Base-by-base conservation (phyloP, 2,329 filamentous ascomycete species). In the Truncatella angustata region DNA sequence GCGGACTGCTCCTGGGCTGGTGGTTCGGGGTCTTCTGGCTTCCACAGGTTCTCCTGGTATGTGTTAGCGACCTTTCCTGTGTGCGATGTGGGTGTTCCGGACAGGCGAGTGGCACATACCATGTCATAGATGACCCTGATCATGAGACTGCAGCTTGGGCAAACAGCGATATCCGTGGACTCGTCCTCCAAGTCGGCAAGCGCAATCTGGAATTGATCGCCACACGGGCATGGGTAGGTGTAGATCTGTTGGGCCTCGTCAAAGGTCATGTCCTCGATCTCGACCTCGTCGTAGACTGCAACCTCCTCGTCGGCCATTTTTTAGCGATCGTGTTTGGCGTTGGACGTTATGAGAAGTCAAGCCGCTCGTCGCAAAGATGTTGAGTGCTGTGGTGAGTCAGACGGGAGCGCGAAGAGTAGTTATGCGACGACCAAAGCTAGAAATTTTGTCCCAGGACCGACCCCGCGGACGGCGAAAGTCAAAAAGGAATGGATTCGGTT, bases 261-360 rank as follows among this genome's bases (percentile, higher is more conserved):
- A 70, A 84, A 97, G 64, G 89, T 94, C 91, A 97, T 96, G 73
- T 99, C 94, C 71, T 97, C 93, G 75, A 97, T 97, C 70, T 97
- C 93, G 72, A 97, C 93, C 73, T 97, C 93, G 66, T 97, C 93
- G 77, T 97, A 97, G 69, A 96, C 90, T 60, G 87, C 85, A 52
- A 87, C 71, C 44, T 75, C 74, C 49, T 82, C 78, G 66, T 86
- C 84, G 32, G 84, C 78, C 83, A 86, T 86, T 52, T 16, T 49
- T 11, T 28, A 23, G 46, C 21, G 18, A 16, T 23, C 18, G 12
- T 6, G n/a, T 37, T 18, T 6, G 18, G 21, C 18, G 23, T n/a
- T 49, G 34, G 23, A n/a, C 14, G 28, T 32, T 32, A 32, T 32
- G 28, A 32, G 12, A 32, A 32, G 28, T n/a, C n/a, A n/a, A n/a